These are phyloP conservation scores for Paecilomyces sp. DNA, from an alignment of 2,329 filamentous ascomycete species.

Conservation along the genomic window DNA sequence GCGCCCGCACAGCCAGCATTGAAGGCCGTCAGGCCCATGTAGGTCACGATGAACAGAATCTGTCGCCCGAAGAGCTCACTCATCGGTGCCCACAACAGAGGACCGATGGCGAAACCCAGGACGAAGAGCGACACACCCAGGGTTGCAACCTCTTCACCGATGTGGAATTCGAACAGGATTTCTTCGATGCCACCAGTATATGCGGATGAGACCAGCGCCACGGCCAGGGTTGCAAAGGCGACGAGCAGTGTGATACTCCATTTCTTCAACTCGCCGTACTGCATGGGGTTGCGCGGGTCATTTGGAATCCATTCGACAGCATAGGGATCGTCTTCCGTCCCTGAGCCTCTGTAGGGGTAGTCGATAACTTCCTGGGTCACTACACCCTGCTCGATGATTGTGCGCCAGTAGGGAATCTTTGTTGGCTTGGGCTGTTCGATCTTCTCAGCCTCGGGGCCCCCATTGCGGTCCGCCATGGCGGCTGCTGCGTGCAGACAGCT, in stretches of 20 bases:
- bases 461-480: constrained; percentile 19
- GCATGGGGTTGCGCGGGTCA: constrained; percentile 37
- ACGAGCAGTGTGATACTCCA: constrained; percentile 33
- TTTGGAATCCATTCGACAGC: constrained; percentile 36
- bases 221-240: constrained; percentile 34
- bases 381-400: constrained; percentile 23
- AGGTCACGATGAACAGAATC: constrained; percentile 25
- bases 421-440: constrained; percentile 18
- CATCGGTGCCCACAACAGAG: constrained; percentile 38
- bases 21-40: constrained; percentile 49
- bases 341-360: constrained; percentile 27
- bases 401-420: constrained; percentile 27
- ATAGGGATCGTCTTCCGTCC: constrained; percentile 36
- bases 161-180: constrained; percentile 27
- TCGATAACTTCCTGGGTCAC: constrained; percentile 29
- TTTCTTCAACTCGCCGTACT: constrained; percentile 26
- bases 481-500: not conserved
- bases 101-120: constrained; percentile 40
- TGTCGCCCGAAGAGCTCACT: constrained; percentile 33
- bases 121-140: constrained; percentile 41
- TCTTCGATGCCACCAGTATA: constrained; percentile 33
- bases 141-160: constrained; percentile 29
- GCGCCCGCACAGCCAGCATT: constrained; percentile 53
- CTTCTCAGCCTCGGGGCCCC: constrained; percentile 15
- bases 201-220: constrained; percentile 36